Base-by-base conservation (phyloP, 129 eudicot species). In the Artemisia argyi region DNA sequence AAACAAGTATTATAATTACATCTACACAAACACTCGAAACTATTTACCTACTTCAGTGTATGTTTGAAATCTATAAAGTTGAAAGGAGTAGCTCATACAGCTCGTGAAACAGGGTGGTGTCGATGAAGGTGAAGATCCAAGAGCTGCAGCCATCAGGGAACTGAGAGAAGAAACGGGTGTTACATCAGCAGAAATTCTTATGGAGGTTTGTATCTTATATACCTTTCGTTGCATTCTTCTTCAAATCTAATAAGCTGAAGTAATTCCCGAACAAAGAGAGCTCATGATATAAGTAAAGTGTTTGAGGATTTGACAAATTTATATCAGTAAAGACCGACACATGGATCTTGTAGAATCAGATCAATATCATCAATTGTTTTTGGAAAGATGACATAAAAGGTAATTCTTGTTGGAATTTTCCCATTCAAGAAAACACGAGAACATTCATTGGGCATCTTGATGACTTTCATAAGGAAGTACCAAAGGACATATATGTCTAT, bases 161-260 rank as follows among this genome's bases (percentile, higher is more conserved):
- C 75, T 90, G 58, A 81, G 88, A 86, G 99, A 94, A 86, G 99
- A 94, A 82, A 94, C 99, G 22, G 99, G 99, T 64, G 96, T 94
- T 73, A 85, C 96, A 20, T 90, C 97, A 32, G 98, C 92, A 26
- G 96, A 94, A 73, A 66, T 86, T 73, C 77, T 94, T 62, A 96
- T 89, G 32, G 97, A 94, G 99, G 99, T 93, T 53, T 67, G 80
- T 47, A 51, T 78, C n/a, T 13, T 53, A 19, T 54, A 52, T 28
- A 17, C n/a, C n/a, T 69, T 65, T 67, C 24, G 35, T 63, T 52
- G 70, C 76, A 42, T 24, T 11, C 24, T 42, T 32, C 48, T 44
- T 68, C 15, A 59, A 59, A 11, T 5, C 3, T 60, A 28, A 32
- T 32, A 32, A 32, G 42, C 42, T 32, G 42, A 32, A 32, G 5